Percentiles rank a stretch among this genome's conserved stretches.
Evolutionary conservation across 768 basidiomycete species (phyloP).

Genomic region (Boletus pseudopeckii): DNA sequence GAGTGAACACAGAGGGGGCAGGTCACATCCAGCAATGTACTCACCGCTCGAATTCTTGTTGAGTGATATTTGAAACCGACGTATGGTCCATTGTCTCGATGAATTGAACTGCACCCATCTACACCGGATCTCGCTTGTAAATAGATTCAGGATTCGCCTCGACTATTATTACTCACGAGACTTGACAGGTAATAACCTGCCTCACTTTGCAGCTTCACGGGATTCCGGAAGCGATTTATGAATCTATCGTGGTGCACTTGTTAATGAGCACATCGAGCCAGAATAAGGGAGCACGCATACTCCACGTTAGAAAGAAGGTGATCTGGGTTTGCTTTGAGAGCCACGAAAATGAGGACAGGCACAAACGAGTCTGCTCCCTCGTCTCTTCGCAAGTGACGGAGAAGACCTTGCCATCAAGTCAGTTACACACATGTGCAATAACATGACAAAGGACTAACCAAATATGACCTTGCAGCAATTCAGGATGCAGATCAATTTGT

Average conservation of each 20-base stretch:
- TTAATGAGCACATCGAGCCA: background rate
- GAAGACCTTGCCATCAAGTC: conserved; percentile 55
- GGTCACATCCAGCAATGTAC: conserved; percentile 8
- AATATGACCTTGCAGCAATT: conserved; percentile 99
- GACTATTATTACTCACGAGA: conserved; percentile 52
- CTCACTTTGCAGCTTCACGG: conserved; percentile 87
- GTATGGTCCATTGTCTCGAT: conserved; percentile 98
- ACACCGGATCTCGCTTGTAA: conserved; percentile 5
- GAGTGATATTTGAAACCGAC: conserved; percentile 88
- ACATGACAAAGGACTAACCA: conserved; percentile 50
- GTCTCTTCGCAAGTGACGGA: conserved; percentile 81
- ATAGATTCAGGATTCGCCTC: background rate
- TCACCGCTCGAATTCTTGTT: conserved; percentile 87
- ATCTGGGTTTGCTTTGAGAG: conserved; percentile 90
- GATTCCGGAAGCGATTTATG: conserved; percentile 92
- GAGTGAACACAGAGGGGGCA: conserved; percentile 5
- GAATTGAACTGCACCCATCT: conserved; percentile 97
- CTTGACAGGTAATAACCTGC: conserved; percentile 97
- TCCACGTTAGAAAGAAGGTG: conserved; percentile 95
- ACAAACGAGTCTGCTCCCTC: conserved; percentile 94
- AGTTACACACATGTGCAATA: background rate
- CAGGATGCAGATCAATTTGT: conserved; percentile 95
- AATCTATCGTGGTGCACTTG: conserved; percentile 51
- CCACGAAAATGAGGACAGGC: conserved; percentile 90
- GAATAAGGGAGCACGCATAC: conserved; percentile 41